Conservation (phyloP, 306 rosid species). For the Prinsepia uniflora region DNA sequence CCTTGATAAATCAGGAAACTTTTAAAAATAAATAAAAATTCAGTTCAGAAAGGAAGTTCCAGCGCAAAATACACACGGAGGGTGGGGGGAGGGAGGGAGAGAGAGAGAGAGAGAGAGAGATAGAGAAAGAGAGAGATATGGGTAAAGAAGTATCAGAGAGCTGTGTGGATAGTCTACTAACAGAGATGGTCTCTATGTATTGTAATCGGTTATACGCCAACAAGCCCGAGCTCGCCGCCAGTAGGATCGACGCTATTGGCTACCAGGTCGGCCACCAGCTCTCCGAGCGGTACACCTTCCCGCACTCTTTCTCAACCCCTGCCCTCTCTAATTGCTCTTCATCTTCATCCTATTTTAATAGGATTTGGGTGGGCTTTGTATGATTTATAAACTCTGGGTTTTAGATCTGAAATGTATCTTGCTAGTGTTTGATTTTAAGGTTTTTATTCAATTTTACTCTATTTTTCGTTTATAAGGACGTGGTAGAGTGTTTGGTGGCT, state of each 20-base stretch:
- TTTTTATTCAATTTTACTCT: not conserved
- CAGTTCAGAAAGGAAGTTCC: not conserved
- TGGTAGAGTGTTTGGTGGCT: constrained; percentile 5
- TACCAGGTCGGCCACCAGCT: constrained; percentile 98
- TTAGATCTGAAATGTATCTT: constrained; percentile 23
- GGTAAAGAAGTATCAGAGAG: constrained; percentile 90
- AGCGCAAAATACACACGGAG: not conserved
- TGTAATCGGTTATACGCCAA: constrained; percentile 82
- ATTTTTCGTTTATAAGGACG: not conserved
- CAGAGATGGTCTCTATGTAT: constrained; percentile 85
- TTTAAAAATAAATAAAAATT: too few relatives aligned
- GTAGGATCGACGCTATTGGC: constrained; percentile 93
- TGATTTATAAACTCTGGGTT: constrained; percentile 2
- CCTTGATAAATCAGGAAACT: too few relatives aligned
- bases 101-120: not conserved
- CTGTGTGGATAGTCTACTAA: constrained; percentile 77
- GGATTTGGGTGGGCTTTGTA: not conserved
- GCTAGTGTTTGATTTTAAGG: not conserved
- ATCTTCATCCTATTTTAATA: not conserved
- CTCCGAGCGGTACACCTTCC: constrained; percentile 69
- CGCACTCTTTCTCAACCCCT: not conserved
- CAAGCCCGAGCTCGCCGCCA: constrained; percentile 93
- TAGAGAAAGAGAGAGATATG: constrained; percentile 30
- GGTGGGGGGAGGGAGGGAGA: not conserved
- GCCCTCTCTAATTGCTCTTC: not conserved